Conservation (phyloP, 305 asterid genomes). For the Striga hermonthica region DNA sequence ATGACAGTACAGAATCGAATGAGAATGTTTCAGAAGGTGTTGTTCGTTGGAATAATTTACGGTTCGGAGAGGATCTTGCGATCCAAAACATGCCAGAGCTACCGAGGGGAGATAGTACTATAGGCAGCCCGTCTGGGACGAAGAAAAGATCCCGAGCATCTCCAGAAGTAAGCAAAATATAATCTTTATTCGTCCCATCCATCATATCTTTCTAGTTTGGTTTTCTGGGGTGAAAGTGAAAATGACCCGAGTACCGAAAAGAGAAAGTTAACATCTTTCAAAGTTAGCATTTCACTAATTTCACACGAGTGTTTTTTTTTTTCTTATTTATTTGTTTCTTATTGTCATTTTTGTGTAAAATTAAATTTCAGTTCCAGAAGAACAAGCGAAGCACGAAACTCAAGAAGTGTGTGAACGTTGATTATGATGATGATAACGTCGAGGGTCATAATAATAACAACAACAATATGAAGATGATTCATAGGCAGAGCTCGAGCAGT, state of each 20-base stretch:
- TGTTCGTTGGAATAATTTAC: conserved; percentile 25
- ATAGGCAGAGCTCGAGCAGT: conserved; percentile 38
- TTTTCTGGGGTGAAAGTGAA: too few relatives aligned
- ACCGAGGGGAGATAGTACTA: conserved; percentile 26
- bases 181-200: too few relatives aligned
- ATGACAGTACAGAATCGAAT: conserved; percentile 30
- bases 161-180: conserved; percentile 33
- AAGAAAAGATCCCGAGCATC: conserved; percentile 41
- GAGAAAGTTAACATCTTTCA: background rate
- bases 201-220: background rate
- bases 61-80: conserved; percentile 20
- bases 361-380: conserved; percentile 36
- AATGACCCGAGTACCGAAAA: background rate
- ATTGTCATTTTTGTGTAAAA: conserved; percentile 5
- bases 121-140: conserved; percentile 24
- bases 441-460: conserved; percentile 18
- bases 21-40: conserved; percentile 28
- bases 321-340: conserved; percentile 5
- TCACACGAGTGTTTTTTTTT: too few relatives aligned
- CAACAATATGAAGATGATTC: conserved; percentile 3
- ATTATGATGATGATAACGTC: conserved; percentile 6
- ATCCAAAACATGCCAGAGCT: conserved; percentile 17
- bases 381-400: conserved; percentile 39
- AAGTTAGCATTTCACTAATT: too few relatives aligned
- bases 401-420: conserved; percentile 29